A percentile compares a stretch with the other conserved stretches of the same genome.
These are phyloP conservation scores for Phytophthora uliginosa DNA, from an alignment of 352 stramenopile species.

Conservation along the genomic window DNA sequence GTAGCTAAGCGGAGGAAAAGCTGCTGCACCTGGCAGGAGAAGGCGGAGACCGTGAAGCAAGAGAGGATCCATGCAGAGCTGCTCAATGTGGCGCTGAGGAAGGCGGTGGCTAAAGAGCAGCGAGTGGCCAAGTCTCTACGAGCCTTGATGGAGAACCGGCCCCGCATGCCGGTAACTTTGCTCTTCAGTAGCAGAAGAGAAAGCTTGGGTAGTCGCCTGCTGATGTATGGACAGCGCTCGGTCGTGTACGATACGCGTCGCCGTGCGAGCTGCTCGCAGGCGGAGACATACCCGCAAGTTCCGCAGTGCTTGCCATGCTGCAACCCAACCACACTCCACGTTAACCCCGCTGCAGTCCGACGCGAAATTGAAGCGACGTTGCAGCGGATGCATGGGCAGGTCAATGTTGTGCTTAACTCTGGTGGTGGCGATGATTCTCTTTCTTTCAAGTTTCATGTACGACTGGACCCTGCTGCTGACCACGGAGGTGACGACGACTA, in stretches of 20 bases:
- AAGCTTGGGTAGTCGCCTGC: not conserved
- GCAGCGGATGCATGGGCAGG: constrained; percentile 10
- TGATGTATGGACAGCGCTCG: not conserved
- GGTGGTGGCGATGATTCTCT: not conserved
- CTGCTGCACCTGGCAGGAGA: constrained; percentile 2
- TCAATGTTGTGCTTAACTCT: not conserved
- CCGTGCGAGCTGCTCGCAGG: not conserved
- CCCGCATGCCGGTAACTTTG: constrained; percentile 7
- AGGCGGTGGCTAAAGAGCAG: constrained; percentile 11
- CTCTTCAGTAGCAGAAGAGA: not conserved
- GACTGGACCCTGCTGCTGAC: constrained; percentile 9
- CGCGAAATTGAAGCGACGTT: constrained; percentile 20
- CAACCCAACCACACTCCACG: constrained; percentile 23
- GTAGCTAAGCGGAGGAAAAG: not conserved
- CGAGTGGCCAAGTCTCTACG: constrained; percentile 20
- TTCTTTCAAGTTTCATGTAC: constrained; percentile 16
- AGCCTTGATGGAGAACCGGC: constrained; percentile 14
- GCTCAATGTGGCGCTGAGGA: constrained; percentile 17
- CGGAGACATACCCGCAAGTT: not conserved
- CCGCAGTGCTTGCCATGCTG: constrained; percentile 14
- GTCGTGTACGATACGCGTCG: constrained; percentile 5
- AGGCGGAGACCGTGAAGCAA: constrained; percentile 8
- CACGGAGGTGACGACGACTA: constrained; percentile 12
- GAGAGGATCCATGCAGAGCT: constrained; percentile 16
- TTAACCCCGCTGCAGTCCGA: constrained; percentile 13